Percentiles rank a stretch among this genome's conserved stretches.
Evolutionary conservation across 306 rosid species (phyloP).

Genomic region (Prunus armeniaca): DNA sequence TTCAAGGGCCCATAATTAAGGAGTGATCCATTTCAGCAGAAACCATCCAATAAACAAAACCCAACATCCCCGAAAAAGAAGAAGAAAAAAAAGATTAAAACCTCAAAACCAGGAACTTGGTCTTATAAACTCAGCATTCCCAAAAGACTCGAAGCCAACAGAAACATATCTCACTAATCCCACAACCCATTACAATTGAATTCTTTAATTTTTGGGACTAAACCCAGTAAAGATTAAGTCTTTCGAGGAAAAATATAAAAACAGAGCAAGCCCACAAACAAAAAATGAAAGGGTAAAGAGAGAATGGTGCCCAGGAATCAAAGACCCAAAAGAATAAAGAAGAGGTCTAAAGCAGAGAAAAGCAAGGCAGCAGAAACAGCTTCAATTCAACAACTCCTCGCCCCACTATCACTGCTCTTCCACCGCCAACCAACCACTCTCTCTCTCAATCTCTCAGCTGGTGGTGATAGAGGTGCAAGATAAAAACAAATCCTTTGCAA

Average conservation of each 20-base stretch:
- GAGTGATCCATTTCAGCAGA: slow-evolving; percentile 21
- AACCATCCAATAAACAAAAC: background rate
- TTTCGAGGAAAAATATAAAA: background rate
- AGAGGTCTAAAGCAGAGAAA: background rate
- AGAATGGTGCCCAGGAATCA: background rate
- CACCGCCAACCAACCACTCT: slow-evolving; percentile 22
- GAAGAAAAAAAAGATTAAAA: background rate
- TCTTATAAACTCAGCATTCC: no score
- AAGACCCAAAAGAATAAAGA: background rate
- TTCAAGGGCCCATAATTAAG: slow-evolving; percentile 24
- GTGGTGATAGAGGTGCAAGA: background rate
- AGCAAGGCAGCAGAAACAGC: slow-evolving; percentile 4
- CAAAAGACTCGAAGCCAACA: no score
- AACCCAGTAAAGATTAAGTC: background rate
- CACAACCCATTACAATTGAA: background rate
- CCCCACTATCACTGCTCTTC: background rate
- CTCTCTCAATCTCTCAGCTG: slow-evolving; percentile 9
- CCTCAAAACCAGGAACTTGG: slow-evolving; percentile 3
- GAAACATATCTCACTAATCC: no score
- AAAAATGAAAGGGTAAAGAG: background rate
- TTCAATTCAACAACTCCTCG: slow-evolving; percentile 33
- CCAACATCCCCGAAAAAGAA: background rate
- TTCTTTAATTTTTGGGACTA: background rate
- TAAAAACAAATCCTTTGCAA: slow-evolving; percentile 9
- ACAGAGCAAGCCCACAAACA: background rate